These are phyloP conservation scores for Melastoma malabathricum DNA, from an alignment of 345 rosid species.

Conservation along the genomic window DNA sequence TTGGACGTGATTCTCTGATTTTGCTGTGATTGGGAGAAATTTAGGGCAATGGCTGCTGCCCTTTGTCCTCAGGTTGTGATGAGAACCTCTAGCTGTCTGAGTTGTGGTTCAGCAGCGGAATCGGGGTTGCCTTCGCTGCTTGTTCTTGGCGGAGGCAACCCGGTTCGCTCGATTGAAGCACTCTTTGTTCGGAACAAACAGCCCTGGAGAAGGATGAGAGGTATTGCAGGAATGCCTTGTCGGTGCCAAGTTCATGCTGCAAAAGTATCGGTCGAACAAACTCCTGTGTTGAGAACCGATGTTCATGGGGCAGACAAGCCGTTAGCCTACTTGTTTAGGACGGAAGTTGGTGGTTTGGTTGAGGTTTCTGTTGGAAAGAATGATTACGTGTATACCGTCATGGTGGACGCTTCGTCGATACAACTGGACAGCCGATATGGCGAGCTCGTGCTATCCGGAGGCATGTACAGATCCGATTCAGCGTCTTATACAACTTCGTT, in stretches of 20 bases:
- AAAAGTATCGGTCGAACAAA: conserved; percentile 28
- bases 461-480: conserved; percentile 53
- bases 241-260: conserved; percentile 28
- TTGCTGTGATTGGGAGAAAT: too few relatives aligned
- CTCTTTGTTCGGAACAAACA: conserved; percentile 14
- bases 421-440: conserved; percentile 19
- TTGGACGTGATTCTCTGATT: too few relatives aligned
- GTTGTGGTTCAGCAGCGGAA: conserved; percentile 17
- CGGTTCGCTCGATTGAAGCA: conserved; percentile 11
- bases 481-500: conserved; percentile 22
- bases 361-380: conserved; percentile 45
- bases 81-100: too few relatives aligned
- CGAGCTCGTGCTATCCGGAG: conserved; percentile 47
- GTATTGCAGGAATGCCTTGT: conserved; percentile 5
- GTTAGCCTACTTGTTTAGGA: conserved; percentile 49
- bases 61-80: too few relatives aligned
- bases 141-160: conserved; percentile 13
- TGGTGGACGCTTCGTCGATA: conserved; percentile 47
- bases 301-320: conserved; percentile 27
- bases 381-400: conserved; percentile 35
- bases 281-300: conserved; percentile 16
- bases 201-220: conserved; percentile 14
- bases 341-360: conserved; percentile 55
- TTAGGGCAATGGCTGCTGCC: too few relatives aligned
- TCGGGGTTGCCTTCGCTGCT: conserved; percentile 17